Evolutionary conservation across 208 protist species (phyloP), one percentile per base, ranked within the genome.

Genomic region (Strigomonas culicis): DNA sequence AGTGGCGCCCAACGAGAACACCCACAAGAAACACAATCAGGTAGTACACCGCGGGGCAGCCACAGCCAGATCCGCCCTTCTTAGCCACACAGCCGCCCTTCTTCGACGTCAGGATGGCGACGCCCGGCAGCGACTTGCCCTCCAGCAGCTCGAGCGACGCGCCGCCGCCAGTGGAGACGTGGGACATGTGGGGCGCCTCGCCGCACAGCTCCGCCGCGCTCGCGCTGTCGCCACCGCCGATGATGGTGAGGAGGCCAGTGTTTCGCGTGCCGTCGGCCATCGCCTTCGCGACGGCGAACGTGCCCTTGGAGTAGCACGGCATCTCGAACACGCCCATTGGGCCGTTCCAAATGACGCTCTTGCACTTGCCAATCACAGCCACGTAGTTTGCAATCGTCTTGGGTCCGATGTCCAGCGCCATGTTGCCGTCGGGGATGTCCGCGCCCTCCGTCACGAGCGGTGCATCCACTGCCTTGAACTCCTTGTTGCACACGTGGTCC

Each of bases 131-230:
- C 41, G 79, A 79, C 74, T 94, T 94, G 60, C 98, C 99, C 82
- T 99, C 98, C 7, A 99, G 92, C 36, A 99, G 93, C 86, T 99
- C 98, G 43, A 99, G 90, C 13, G 95, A 98, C 10, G 99, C 99
- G 71, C 98, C 99, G 61, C 99, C 99, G 62, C 99, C 99, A 59
- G 99, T 99, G 39, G 86, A 97, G 32, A 99, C 93, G 77, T 99
- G 98, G 52, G 82, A 94, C 56, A 99, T 92, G 72, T 98, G 90
- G 34, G 95, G 75, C 31, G 84, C 88, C 50, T 95, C 74, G 11
- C 87, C 84, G 44, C 85, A 90, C 73, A 98, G 94, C 51, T 93
- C 87, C 30, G 86, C 92, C 22, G 86, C 88, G 19, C 97, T 98
- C 43, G 96, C 98, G 62, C 98, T 99, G 77, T 99, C 98, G 62